These are phyloP conservation scores for Melampsora americana DNA, from an alignment of 1,284 basidiomycete species.

Conservation along the genomic window DNA sequence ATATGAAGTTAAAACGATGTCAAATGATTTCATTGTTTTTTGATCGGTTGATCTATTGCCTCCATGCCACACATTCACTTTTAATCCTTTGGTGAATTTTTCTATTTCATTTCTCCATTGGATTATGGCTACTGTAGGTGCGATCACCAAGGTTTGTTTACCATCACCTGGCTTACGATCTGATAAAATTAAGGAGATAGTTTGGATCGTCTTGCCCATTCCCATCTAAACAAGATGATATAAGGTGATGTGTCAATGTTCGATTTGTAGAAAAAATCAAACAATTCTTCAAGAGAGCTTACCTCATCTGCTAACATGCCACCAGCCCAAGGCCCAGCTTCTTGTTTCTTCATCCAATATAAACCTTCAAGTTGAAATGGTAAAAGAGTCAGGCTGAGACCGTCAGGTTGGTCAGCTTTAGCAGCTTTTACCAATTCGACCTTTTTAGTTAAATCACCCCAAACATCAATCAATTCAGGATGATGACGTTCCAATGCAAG, in stretches of 20 bases:
- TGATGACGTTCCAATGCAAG: slow-evolving; percentile 54
- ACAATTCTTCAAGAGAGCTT: slow-evolving; percentile 71
- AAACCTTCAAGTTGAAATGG: slow-evolving; percentile 84
- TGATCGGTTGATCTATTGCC: slow-evolving; percentile 59
- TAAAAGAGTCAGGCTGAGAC: slow-evolving; percentile 62
- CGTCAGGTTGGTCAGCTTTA: slow-evolving; percentile 64
- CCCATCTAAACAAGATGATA: slow-evolving; percentile 29
- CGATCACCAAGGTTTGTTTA: slow-evolving; percentile 42
- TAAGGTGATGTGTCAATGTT: background rate
- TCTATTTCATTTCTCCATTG: slow-evolving; percentile 97
- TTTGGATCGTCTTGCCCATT: slow-evolving; percentile 45
- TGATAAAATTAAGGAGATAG: slow-evolving; percentile 41
- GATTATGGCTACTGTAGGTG: slow-evolving; percentile 84
- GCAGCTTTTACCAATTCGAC: slow-evolving; percentile 56
- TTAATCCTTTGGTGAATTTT: slow-evolving; percentile 56
- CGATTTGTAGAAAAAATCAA: background rate
- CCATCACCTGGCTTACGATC: slow-evolving; percentile 35
- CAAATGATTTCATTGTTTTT: slow-evolving; percentile 72
- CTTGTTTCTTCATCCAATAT: slow-evolving; percentile 93
- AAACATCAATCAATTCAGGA: slow-evolving; percentile 73
- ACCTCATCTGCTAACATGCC: slow-evolving; percentile 69
- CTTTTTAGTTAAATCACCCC: slow-evolving; percentile 75
- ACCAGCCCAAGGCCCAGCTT: slow-evolving; percentile 79
- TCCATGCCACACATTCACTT: slow-evolving; percentile 89
- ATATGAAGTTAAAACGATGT: slow-evolving; percentile 65